Base-by-base conservation (phyloP, 768 basidiomycete genomes). In the Phylloporus sp. region DNA sequence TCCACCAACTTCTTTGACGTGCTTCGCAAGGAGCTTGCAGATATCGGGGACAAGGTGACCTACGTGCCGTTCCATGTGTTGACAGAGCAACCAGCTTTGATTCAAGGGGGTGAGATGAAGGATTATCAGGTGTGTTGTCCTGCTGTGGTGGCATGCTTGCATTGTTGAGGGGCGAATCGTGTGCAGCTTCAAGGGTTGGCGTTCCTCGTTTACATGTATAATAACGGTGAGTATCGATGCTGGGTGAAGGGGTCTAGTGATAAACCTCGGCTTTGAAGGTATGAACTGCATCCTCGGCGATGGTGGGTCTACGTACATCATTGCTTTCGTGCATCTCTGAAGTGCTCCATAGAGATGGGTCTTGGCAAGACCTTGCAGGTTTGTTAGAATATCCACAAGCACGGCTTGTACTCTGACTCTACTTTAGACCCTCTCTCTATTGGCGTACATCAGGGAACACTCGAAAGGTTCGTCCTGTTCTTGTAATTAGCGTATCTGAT, bases 201-300 rank as follows among this genome's bases (percentile, higher is more conserved):
- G 10, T 88, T 79, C 64, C 75, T 88, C 38, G 79, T 79, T 15
- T 74, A 76, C 58, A 80, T 87, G 79, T 82, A 84, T 62, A 76
- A 80, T 24, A 89, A 88, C 59, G 82, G 85, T 78, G 52, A 8
- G 72, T 56, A 12, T 29, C 32, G 0, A 6, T 46, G 5, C 4
- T 28, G 5, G 13, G 1, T 31, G 24, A 13, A 28, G 6, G 12
- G 27, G 7, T 46, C 22, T 23, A 41, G 8, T 49, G 26, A 41
- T 31, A 10, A 55, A 50, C 20, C 16, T 40, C 28, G 15, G 16
- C 42, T 5, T 3, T 18, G 18, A 54, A 81, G 80, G 81, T 15
- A 79, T 86, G 75, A 86, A 82, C 55, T 81, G 82, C 62, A 84
- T 89, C 50, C 73, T 89, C 2, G 87, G 84, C 26, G 87, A 89